Evolutionary conservation across 495 filamentous ascomycete genomes (phyloP), one percentile per base, ranked within the genome.

Genomic region (Lepraria neglecta): DNA sequence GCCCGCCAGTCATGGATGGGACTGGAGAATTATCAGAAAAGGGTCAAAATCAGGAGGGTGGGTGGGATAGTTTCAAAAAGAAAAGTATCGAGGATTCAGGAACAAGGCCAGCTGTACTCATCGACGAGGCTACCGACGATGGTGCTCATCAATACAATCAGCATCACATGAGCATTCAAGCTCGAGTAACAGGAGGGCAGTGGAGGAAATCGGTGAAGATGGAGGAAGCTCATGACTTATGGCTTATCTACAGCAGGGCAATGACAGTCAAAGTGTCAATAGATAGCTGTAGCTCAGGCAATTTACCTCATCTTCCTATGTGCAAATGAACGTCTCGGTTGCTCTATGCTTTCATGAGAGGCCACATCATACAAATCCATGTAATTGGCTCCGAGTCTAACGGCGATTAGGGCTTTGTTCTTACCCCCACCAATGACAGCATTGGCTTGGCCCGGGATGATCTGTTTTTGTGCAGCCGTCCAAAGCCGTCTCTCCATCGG

Each of bases 1-100:
- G 19, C 27, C 52, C 51, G 31, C 35, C 42, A 28, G 21, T 28
- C 33, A 48, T 56, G 50, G 51, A 56, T 17, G 19, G 44, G 51
- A 45, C 15, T 46, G 28, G 59, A 42, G 14, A 38, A 40, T 5
- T 28, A 56, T 56, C 30, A 38, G n/a, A 40, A n/a, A 27, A 38
- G n/a, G 51, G 33, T 17, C 42, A 40, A 45, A 56, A 14, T 24
- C 51, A 51, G 53, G 33, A 54, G 59, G 40, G 51, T 46, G 51
- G 52, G 51, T 40, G 59, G 52, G 33, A 45, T 6, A 11, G 12
- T 17, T 40, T 35, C n/a, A 17, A 24, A 28, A 33, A 12, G 42
- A 21, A 24, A 33, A 19, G 28, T 2, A 31, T 19, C 24, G 17
- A 54, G 17, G 7, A 12, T n/a, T 35, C 19, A 38, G 31, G n/a